Evolutionary conservation across 768 basidiomycete genomes (phyloP).

Genomic region (Tricholomella constricta): DNA sequence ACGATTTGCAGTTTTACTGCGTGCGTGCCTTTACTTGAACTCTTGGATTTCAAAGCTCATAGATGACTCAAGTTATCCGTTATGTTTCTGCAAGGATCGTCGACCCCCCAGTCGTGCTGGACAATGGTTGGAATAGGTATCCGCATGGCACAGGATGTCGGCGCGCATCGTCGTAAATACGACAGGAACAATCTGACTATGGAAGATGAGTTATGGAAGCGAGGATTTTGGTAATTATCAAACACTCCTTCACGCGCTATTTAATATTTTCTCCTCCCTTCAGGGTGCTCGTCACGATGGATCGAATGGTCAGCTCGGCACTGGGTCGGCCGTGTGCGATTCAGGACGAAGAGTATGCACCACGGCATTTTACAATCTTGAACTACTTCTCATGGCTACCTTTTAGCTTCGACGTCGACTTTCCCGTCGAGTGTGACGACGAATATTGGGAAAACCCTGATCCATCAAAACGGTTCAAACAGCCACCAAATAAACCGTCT

Average conservation of each 20-base stretch:
- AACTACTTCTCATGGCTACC: neutral
- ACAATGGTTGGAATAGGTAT: slow-evolving; percentile 70
- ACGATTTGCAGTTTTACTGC: slow-evolving; percentile 72
- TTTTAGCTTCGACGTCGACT: slow-evolving; percentile 71
- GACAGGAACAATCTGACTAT: slow-evolving; percentile 36
- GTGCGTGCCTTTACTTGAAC: slow-evolving; percentile 33
- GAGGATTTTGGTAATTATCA: slow-evolving; percentile 57
- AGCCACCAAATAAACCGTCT: slow-evolving; percentile 66
- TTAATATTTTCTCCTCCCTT: neutral
- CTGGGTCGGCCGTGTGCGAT: slow-evolving; percentile 77
- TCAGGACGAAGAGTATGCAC: slow-evolving; percentile 73
- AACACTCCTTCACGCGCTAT: slow-evolving; percentile 9
- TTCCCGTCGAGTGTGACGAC: slow-evolving; percentile 66
- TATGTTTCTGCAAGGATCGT: slow-evolving; percentile 55
- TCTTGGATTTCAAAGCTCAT: neutral
- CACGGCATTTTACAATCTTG: slow-evolving; percentile 4
- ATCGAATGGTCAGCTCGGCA: slow-evolving; percentile 50
- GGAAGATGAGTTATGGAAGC: slow-evolving; percentile 77
- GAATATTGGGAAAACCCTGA: slow-evolving; percentile 74
- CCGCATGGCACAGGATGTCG: slow-evolving; percentile 75
- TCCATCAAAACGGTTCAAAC: slow-evolving; percentile 62
- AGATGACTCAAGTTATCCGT: slow-evolving; percentile 47
- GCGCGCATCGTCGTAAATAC: slow-evolving; percentile 59
- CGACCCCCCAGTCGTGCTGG: slow-evolving; percentile 69
- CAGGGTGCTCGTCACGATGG: slow-evolving; percentile 59